A percentile compares a stretch with the other conserved stretches of the same genome.
Conservation (phyloP, 352 stramenopile genomes). For the Hyaloperonospora brassicae region DNA sequence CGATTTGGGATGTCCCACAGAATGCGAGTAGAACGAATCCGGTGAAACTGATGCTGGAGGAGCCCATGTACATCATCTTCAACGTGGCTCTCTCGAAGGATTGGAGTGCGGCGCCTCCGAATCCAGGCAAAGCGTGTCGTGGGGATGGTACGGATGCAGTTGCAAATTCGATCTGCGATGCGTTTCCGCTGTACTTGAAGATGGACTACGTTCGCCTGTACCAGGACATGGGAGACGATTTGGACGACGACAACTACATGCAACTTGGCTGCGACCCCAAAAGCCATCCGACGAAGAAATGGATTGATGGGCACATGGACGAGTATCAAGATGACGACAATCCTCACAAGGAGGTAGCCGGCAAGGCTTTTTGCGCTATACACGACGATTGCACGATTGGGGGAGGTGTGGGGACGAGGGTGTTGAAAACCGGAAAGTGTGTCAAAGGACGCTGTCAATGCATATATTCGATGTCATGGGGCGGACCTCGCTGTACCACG, state of each 20-base stretch:
- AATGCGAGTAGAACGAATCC: slow-evolving; percentile 37
- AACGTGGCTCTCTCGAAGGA: slow-evolving; percentile 90
- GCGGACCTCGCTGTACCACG: slow-evolving; percentile 45
- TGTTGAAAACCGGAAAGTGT: slow-evolving; percentile 42
- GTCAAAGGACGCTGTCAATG: slow-evolving; percentile 49
- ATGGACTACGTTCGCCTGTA: slow-evolving; percentile 87
- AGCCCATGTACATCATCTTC: slow-evolving; percentile 90
- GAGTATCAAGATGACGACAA: slow-evolving; percentile 59
- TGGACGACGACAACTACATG: slow-evolving; percentile 32
- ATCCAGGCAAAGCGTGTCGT: slow-evolving; percentile 17
- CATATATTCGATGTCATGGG: slow-evolving; percentile 36
- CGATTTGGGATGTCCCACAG: slow-evolving; percentile 34
- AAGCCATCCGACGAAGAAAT: slow-evolving; percentile 51
- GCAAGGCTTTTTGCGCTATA: slow-evolving; percentile 38
- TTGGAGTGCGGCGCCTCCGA: slow-evolving; percentile 26
- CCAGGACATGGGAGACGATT: slow-evolving; percentile 42
- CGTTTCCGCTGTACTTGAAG: slow-evolving; percentile 52
- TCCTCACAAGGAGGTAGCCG: slow-evolving; percentile 31
- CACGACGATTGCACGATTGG: slow-evolving; percentile 58
- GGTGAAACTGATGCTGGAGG: slow-evolving; percentile 81
- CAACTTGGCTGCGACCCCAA: slow-evolving; percentile 43
- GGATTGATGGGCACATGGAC: slow-evolving; percentile 55
- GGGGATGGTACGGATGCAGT: slow-evolving; percentile 24
- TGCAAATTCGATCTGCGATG: slow-evolving; percentile 40
- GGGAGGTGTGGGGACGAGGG: slow-evolving; percentile 6